These are phyloP conservation scores for Sextonia rubra DNA, from an alignment of 164 flowering plant genomes.

Conservation along the genomic window DNA sequence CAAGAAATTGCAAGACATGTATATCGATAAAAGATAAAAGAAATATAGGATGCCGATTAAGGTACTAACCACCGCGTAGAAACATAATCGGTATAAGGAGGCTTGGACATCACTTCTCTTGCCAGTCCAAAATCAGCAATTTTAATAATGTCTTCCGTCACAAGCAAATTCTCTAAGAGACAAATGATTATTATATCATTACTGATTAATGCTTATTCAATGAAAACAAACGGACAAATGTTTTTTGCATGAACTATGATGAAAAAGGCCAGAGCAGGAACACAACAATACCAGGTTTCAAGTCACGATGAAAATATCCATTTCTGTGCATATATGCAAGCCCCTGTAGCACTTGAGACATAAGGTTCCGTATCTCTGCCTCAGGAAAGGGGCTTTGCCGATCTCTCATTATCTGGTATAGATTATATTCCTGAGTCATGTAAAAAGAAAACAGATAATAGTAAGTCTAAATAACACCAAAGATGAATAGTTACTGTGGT, in stretches of 20 bases:
- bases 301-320: slow-evolving; percentile 82
- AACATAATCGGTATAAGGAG: slow-evolving; percentile 91
- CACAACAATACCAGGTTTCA: slow-evolving; percentile 67
- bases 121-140: slow-evolving; percentile 96
- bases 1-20: background rate
- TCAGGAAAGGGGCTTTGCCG: slow-evolving; percentile 53
- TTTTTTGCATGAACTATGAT: slow-evolving; percentile 1
- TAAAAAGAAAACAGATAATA: slow-evolving; percentile 7
- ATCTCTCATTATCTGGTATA: slow-evolving; percentile 70
- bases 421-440: slow-evolving; percentile 55
- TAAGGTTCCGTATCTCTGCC: slow-evolving; percentile 58
- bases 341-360: slow-evolving; percentile 75
- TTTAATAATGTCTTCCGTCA: slow-evolving; percentile 65
- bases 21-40: background rate
- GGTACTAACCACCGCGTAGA: slow-evolving; percentile 77
- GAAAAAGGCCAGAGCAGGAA: background rate
- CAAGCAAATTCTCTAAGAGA: slow-evolving; percentile 70
- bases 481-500: too few relatives aligned
- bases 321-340: slow-evolving; percentile 67
- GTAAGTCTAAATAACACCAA: background rate
- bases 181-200: slow-evolving; percentile 4
- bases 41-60: background rate
- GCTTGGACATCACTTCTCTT: slow-evolving; percentile 69
- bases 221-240: background rate
- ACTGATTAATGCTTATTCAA: background rate